Evolutionary conservation across 23 red algal species (phyloP), one percentile per base, ranked within the genome.

Genomic region (Pyropia yezoensis): DNA sequence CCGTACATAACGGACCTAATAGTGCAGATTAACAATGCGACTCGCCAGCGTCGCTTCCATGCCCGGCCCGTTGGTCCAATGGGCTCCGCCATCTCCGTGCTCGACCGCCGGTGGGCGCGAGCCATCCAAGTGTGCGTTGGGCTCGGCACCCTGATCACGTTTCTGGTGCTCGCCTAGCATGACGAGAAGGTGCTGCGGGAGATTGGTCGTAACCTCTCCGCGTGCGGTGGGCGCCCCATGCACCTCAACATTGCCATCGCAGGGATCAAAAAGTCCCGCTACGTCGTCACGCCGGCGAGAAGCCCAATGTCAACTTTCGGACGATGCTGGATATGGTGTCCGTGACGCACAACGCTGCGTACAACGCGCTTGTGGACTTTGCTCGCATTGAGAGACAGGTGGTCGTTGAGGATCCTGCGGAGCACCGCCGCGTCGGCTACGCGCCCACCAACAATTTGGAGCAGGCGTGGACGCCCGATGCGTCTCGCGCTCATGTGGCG

Each of bases 291-390:
- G 6, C n/a, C 47, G 1, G 32, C 18, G 18, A 47, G 7, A 23
- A 49, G 20, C 50, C 24, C 21, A n/a, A 53, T 47, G 39, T 47
- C 39, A 47, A 47, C 39, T 76, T 77, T 45, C 49, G 20, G 13
- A 85, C 88, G 34, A 72, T 91, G 27, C 59, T 84, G n/a, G 65
- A 79, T 25, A 54, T 58, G 26, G 34, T 96, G 24, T 39, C 33
- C 24, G 67, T 80, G 28, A 27, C 49, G 33, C 20, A 90, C 28
- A 59, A 83, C 21, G 53, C 62, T 2, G 78, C 90, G 0, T 88
- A 76, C 28, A 96, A 96, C 53, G 62, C 70, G 49, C 73, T 96
- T 16, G 54, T 96, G 30, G 92, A 96, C 65, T 70, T 78, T 32
- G 69, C 59, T 2, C 73, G 90, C 27, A 75, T 89, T 33, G 92